Percentiles rank a stretch among this genome's conserved stretches.
Evolutionary conservation across 306 rosid species (phyloP).

Genomic region (Lithocarpus polystachyus): DNA sequence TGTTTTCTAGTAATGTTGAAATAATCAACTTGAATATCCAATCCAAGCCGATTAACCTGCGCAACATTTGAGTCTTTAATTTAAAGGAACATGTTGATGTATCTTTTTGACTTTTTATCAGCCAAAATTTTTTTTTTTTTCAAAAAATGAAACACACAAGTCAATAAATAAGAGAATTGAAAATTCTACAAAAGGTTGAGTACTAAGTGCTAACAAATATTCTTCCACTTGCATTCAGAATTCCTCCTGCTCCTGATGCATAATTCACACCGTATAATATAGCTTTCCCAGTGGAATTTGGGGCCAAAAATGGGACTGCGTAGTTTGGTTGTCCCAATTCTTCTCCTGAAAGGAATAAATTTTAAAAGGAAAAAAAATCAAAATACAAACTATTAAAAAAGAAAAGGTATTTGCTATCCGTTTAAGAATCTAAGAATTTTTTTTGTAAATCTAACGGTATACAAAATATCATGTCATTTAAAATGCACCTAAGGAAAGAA

Average conservation of each 20-base stretch:
- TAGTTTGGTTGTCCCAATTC: conserved; percentile 70
- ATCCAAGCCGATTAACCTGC: conserved; percentile 83
- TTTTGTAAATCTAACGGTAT: no score
- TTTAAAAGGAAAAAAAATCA: not conserved
- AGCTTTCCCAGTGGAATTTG: conserved; percentile 72
- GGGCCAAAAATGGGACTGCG: conserved; percentile 75
- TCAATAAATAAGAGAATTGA: not conserved
- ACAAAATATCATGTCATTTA: no score
- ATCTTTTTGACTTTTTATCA: not conserved
- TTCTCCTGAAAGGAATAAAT: conserved; percentile 50
- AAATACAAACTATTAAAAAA: not conserved
- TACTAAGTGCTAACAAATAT: conserved; percentile 56
- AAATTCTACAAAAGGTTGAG: not conserved
- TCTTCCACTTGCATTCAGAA: conserved; percentile 90
- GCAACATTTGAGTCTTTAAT: not conserved
- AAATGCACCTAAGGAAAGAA: conserved; percentile 8
- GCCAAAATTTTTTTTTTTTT: not conserved
- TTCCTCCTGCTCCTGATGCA: conserved; percentile 97
- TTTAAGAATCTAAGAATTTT: no score
- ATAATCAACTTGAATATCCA: conserved; percentile 87
- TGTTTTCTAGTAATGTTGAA: conserved; percentile 74
- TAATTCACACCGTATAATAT: conserved; percentile 79
- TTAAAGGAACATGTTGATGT: not conserved
- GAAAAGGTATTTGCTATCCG: not conserved
- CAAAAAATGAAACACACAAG: not conserved